Conservation (phyloP, 2,329 filamentous ascomycete species). For the Epichloe baconii region DNA sequence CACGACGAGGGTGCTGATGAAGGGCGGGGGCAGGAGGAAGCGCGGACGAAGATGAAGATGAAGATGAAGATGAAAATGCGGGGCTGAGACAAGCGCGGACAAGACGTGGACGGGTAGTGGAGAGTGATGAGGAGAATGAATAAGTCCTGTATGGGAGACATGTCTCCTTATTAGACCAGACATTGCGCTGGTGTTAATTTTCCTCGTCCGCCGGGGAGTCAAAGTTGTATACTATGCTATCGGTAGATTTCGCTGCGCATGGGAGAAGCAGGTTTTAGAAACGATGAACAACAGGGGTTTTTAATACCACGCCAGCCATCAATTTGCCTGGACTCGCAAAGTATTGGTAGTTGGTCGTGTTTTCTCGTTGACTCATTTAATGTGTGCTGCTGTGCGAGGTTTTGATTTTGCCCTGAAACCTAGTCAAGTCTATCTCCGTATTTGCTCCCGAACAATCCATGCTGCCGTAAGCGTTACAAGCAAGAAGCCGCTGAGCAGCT, state of each 20-base stretch:
- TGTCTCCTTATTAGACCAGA: not conserved
- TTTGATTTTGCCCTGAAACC: not conserved
- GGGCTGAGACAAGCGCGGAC: constrained; percentile 31
- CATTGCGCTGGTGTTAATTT: too few species aligned
- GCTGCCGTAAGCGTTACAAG: not conserved
- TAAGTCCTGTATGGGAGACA: not conserved
- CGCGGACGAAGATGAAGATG: constrained; percentile 12
- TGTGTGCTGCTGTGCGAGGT: not conserved
- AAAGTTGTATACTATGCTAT: too few species aligned
- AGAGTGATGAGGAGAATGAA: constrained; percentile 12
- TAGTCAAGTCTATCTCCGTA: not conserved
- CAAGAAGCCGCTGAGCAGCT: not conserved
- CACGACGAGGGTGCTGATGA: constrained; percentile 15
- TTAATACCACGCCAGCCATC: too few species aligned
- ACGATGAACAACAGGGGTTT: too few species aligned
- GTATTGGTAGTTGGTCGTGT: too few species aligned
- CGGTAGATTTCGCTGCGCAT: too few species aligned
- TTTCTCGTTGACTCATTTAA: not conserved
- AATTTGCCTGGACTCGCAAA: too few species aligned
- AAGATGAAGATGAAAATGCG: constrained; percentile 30
- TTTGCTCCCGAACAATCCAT: not conserved
- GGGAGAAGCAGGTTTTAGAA: too few species aligned
- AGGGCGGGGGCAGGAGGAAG: constrained; percentile 9
- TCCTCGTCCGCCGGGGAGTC: too few species aligned
- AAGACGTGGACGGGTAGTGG: constrained; percentile 38